Conservation (phyloP, 1,139 yeast species). For the Blastobotrys apis region DNA sequence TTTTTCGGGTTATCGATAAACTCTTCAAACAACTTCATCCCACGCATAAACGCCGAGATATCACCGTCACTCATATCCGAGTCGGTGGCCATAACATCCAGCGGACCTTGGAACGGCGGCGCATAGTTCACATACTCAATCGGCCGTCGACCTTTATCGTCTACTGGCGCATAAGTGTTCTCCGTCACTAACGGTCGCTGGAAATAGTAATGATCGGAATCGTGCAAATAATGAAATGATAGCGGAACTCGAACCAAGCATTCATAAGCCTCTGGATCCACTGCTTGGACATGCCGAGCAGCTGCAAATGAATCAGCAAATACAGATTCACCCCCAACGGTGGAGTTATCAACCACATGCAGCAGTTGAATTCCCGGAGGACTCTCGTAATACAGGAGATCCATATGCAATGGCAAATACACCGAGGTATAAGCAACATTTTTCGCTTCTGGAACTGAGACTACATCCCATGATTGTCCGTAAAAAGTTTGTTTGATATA, state of each 20-base stretch:
- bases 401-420: slow-evolving; percentile 76
- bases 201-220: slow-evolving; percentile 59
- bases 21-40: slow-evolving; percentile 56
- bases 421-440: slow-evolving; percentile 70
- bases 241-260: slow-evolving; percentile 64
- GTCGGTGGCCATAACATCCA: slow-evolving; percentile 41
- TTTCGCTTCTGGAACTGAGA: slow-evolving; percentile 55
- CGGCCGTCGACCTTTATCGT: slow-evolving; percentile 29
- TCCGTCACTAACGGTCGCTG: slow-evolving; percentile 65
- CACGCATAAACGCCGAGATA: slow-evolving; percentile 57
- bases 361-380: slow-evolving; percentile 80
- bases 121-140: slow-evolving; percentile 67
- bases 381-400: slow-evolving; percentile 70
- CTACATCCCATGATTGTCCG: slow-evolving; percentile 70
- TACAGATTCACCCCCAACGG: slow-evolving; percentile 65
- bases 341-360: slow-evolving; percentile 60
- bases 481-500: slow-evolving; percentile 70
- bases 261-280: slow-evolving; percentile 59
- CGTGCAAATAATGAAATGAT: slow-evolving; percentile 66
- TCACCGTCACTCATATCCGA: slow-evolving; percentile 23
- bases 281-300: slow-evolving; percentile 49
- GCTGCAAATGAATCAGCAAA: slow-evolving; percentile 77
- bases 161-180: slow-evolving; percentile 38
- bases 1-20: slow-evolving; percentile 53
- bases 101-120: slow-evolving; percentile 85